Base-by-base conservation (phyloP, 2,329 filamentous ascomycete genomes). In the Fusarium sambucinum region DNA sequence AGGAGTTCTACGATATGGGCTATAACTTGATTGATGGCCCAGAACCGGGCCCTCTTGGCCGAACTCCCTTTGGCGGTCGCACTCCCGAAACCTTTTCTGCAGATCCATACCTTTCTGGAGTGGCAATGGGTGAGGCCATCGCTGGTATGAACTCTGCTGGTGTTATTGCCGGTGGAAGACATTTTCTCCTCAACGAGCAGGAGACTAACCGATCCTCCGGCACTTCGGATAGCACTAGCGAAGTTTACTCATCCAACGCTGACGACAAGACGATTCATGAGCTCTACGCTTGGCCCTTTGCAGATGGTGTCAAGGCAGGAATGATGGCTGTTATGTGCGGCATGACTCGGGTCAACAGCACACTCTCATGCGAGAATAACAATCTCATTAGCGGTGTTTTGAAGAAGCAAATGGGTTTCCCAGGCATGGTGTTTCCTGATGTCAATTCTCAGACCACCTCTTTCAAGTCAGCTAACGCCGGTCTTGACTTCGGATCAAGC, bases 41-140 rank as follows among this genome's bases (percentile, higher is more conserved):
- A 5, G 30, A 33, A 14, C 30, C 46, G 4, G 47, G 55, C 6
- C 47, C 55, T 8, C 40, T 63, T 7, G 55, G 59, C 6, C 48
- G 59, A 27, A 32, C 35, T 23, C 53, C 53, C n/a, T 40, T 32
- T 12, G 93, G 93, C 30, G 94, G 94, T 5, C 85, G 94, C 44
- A 96, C 94, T 73, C 97, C 93, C 93, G 94, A 97, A 78, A 92
- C 92, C 0, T 97, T 96, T 73, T 92, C 92, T 1, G 83, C 91
- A 0, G 94, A 97, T 75, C 93, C 94, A 0, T 93, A 96, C 48
- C 84, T 97, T 0, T 91, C 94, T 77, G 94, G 90, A 17, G 83
- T 96, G 50, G 92, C 91, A 12, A 90, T 91, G 6, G 89, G 89
- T 10, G 84, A 92, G 77, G 95, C 92, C 0, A 91, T 97, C 74